Base-by-base conservation (phyloP, 2,329 filamentous ascomycete genomes). In the Raffaelea arxii region DNA sequence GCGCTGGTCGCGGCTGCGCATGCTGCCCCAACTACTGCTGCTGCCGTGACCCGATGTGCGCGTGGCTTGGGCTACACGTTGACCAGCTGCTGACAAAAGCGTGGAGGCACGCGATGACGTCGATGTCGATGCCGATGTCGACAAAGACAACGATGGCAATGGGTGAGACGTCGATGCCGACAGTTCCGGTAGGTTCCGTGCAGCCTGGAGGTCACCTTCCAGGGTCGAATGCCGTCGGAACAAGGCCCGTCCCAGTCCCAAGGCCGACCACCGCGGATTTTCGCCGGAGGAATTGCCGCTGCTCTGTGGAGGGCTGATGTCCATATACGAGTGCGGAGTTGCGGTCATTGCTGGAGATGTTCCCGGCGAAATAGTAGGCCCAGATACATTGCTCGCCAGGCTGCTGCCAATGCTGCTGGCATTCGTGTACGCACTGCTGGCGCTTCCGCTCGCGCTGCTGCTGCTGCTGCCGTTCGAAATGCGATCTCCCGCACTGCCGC, bases 1-100 rank as follows among this genome's bases (percentile, higher is more conserved):
- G 51, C 57, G 59, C 44, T 69, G 64, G n/a, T n/a, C n/a, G 16
- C 57, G 56, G 43, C 46, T 46, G n/a, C 46, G 49, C 16, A 40
- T 14, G 24, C 41, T 23, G 36, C 55, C 14, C 10, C 43, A 58
- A 43, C 42, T 38, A n/a, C 32, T 38, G 24, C 41, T 46, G 24
- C 47, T 23, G 25, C 41, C 35, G 18, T 23, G 6, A 25, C 47
- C 2, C 23, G 41, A 46, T 38, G 49, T 51, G 38, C 47, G 48
- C 14, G 48, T 52, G 2, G 44, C 45, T 32, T 50, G 46, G 2
- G 45, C 48, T 39, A 52, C 27, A 6, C 46, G 46, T 44, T 54
- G 49, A 2, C 44, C 24, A 6, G 46, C 51, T 2, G 49, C 43
- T 18, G 44, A 27, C 4, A 51, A 32, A 7, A 42, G 37, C 16